A percentile compares a stretch with the other conserved stretches of the same genome.
Evolutionary conservation across 2,329 filamentous ascomycete species (phyloP).

Genomic region (Cytospora paraplurivora): DNA sequence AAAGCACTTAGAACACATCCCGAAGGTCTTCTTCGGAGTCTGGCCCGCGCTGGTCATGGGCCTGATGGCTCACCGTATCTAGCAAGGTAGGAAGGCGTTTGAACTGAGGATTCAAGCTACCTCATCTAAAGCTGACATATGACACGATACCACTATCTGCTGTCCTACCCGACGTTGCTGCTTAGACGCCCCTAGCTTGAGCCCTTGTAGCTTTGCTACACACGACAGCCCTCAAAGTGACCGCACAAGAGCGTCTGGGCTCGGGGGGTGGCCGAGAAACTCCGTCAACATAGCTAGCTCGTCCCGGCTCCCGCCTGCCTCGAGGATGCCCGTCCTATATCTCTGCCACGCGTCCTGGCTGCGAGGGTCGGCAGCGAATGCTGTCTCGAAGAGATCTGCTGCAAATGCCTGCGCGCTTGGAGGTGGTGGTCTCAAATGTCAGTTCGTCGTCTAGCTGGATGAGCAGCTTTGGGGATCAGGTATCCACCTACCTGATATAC

Average conservation of each 20-base stretch:
- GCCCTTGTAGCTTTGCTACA: no score
- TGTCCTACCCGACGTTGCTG: no score
- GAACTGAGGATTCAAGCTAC: no score
- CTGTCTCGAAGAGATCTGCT: slow-evolving; percentile 33
- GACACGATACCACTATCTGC: no score
- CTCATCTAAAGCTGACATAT: no score
- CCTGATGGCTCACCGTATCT: no score
- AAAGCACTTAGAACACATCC: no score
- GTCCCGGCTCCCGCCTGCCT: slow-evolving; percentile 33
- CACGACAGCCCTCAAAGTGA: no score
- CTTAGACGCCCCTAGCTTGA: no score
- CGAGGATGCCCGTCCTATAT: slow-evolving; percentile 31
- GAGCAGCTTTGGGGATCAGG: not conserved
- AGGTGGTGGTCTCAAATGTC: not conserved
- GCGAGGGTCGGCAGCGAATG: slow-evolving; percentile 31
- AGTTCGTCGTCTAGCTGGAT: not conserved
- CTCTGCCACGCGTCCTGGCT: slow-evolving; percentile 30
- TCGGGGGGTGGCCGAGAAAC: slow-evolving; percentile 33
- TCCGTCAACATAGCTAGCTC: slow-evolving; percentile 32
- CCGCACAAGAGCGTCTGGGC: slow-evolving; percentile 16
- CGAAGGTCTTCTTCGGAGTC: no score
- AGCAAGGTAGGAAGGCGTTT: no score
- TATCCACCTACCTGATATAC: slow-evolving; percentile 33
- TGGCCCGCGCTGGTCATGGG: no score
- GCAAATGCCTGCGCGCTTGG: slow-evolving; percentile 29